These are phyloP conservation scores for Gossypium gossypioides DNA, from an alignment of 441 rosid species.

Conservation along the genomic window DNA sequence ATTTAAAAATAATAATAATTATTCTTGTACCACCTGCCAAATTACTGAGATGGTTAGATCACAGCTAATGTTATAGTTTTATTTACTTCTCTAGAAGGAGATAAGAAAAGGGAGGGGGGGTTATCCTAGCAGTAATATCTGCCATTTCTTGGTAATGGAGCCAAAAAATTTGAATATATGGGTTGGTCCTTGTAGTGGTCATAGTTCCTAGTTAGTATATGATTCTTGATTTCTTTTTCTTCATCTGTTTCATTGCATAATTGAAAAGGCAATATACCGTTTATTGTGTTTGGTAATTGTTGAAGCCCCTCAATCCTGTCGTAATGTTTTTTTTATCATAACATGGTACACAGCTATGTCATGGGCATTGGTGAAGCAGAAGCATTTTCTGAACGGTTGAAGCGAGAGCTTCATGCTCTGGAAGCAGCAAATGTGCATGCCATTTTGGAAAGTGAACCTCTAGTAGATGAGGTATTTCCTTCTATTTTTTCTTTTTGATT, in stretches of 20 bases:
- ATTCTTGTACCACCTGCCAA: not conserved
- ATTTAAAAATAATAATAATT: not conserved
- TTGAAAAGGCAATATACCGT: not conserved
- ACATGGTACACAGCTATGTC: conserved; percentile 62
- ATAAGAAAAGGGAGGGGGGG: not conserved
- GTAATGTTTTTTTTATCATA: conserved; percentile 18
- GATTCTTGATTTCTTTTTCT: not conserved
- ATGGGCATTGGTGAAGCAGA: conserved; percentile 99
- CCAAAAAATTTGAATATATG: not conserved
- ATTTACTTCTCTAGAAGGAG: not conserved
- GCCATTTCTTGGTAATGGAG: not conserved
- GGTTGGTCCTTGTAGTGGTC: not conserved
- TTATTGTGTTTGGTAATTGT: not conserved
- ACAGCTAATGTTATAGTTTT: not conserved
- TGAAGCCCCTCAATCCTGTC: not conserved
- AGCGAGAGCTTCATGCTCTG: conserved; percentile 73
- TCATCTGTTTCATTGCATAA: not conserved
- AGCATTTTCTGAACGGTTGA: conserved; percentile 96
- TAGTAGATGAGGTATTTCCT: conserved; percentile 70
- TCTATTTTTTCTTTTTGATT: conserved; percentile 2
- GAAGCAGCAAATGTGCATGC: conserved; percentile 99
- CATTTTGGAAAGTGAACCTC: conserved; percentile 89
- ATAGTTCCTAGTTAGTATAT: not conserved
- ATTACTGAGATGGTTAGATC: not conserved
- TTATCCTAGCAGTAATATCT: not conserved